Conservation (phyloP, 2,329 filamentous ascomycete species). For the Sporothrix pseudoabietina region DNA sequence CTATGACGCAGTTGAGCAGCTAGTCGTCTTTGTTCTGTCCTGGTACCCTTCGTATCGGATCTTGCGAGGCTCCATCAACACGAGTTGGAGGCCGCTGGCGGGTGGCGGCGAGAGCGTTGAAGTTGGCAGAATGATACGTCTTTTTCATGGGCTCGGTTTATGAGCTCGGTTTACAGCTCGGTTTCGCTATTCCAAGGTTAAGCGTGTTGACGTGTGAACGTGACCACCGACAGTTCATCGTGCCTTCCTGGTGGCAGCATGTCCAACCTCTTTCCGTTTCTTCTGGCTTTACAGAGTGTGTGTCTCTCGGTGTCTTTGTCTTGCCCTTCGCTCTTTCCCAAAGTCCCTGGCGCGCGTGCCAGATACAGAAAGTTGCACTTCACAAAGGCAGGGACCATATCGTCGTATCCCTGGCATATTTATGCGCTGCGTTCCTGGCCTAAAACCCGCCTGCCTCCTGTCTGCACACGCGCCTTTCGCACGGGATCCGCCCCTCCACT, state of each 20-base stretch:
- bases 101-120: background rate
- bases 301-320: background rate
- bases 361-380: background rate
- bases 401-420: constrained; percentile 21
- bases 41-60: background rate
- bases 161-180: background rate
- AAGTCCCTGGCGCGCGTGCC: background rate
- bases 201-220: background rate
- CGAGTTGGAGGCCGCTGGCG: constrained; percentile 18
- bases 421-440: constrained; percentile 22
- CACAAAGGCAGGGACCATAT: background rate
- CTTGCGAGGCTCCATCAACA: constrained; percentile 2
- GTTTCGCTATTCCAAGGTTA: background rate
- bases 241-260: background rate
- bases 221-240: background rate
- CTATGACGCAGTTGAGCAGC: background rate
- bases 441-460: background rate
- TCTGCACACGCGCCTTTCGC: background rate
- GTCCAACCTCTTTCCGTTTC: background rate
- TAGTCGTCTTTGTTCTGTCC: background rate
- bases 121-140: constrained; percentile 12
- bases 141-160: background rate
- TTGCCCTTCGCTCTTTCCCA: constrained; percentile 4
- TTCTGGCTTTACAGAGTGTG: background rate
- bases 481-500: constrained; percentile 26